A percentile compares a stretch with the other conserved stretches of the same genome.
Conservation (phyloP, 2,329 filamentous ascomycete species). For the Dactylonectria estremocensis region DNA sequence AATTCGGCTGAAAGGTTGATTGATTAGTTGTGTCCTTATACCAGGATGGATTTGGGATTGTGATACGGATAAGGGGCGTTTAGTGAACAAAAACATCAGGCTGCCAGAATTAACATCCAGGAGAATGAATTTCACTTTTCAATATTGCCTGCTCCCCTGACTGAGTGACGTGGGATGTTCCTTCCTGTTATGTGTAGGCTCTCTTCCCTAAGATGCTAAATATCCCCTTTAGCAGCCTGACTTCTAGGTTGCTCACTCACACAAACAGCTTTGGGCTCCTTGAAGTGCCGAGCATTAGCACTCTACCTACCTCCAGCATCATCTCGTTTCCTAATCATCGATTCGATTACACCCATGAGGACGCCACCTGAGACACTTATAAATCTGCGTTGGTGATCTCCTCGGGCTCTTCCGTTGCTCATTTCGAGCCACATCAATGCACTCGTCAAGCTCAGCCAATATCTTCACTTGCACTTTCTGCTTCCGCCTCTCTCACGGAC, state of each 20-base stretch:
- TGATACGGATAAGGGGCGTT: conserved; percentile 43
- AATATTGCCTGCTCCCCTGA: conserved; percentile 29
- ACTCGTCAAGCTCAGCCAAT: conserved; percentile 23
- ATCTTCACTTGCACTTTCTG: conserved; percentile 72
- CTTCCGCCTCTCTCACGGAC: conserved; percentile 58
- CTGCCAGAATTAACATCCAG: conserved; percentile 41
- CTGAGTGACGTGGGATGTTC: not conserved
- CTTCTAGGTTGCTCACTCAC: not conserved
- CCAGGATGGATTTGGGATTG: conserved; percentile 39
- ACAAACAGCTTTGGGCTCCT: not conserved
- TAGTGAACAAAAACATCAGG: conserved; percentile 41
- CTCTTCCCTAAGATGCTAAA: not conserved
- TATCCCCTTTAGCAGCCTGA: not conserved
- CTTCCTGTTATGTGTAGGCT: not conserved
- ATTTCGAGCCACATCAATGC: conserved; percentile 27
- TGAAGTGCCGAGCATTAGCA: not conserved
- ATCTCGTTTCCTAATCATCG: not conserved
- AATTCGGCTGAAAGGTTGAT: conserved; percentile 32
- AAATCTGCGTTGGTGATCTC: not conserved
- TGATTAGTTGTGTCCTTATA: conserved; percentile 34
- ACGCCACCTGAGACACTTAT: not conserved
- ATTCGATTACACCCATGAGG: not conserved
- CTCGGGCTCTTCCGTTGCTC: not conserved
- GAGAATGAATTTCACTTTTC: conserved; percentile 39
- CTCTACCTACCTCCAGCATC: not conserved